phyloP scores from a whole-genome alignment of 2,329 filamentous ascomycete species.

The Cladophialophora immunda region DNA sequence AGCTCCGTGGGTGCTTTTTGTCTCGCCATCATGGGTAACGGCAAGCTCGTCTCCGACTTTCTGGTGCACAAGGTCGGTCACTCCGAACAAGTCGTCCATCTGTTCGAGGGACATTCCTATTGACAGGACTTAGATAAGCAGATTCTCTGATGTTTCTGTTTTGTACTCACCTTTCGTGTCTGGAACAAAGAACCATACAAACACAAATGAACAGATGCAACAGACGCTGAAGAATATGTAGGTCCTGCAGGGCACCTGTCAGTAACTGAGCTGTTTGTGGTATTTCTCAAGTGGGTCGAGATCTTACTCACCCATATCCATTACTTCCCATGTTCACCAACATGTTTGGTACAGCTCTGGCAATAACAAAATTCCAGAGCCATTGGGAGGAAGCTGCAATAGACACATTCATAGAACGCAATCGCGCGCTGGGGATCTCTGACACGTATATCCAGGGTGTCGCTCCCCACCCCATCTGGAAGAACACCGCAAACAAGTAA shows the following conservation, averaged over 20 bases:
- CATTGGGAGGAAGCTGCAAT: conserved; percentile 74
- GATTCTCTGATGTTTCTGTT: conserved; percentile 20
- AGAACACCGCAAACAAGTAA: conserved; percentile 76
- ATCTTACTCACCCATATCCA: conserved; percentile 15
- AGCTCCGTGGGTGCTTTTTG: not conserved
- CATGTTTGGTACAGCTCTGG: conserved; percentile 62
- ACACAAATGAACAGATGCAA: conserved; percentile 10
- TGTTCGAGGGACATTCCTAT: conserved; percentile 58
- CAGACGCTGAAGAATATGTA: conserved; percentile 71
- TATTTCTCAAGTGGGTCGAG: not conserved
- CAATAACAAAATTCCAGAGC: conserved; percentile 78
- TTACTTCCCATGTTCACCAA: conserved; percentile 47
- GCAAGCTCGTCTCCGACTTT: conserved; percentile 4
- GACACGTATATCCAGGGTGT: conserved; percentile 77
- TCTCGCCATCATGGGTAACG: not conserved
- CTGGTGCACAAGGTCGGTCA: conserved; percentile 42
- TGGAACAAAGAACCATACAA: conserved; percentile 72
- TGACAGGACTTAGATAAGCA: not conserved
- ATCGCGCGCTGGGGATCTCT: conserved; percentile 73
- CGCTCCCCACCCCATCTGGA: conserved; percentile 73
- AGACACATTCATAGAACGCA: conserved; percentile 73
- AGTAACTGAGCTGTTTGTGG: conserved; percentile 39
- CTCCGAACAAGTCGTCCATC: conserved; percentile 73
- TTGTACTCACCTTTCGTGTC: conserved; percentile 70
- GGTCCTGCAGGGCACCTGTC: conserved; percentile 63